These are phyloP conservation scores for Arabidopsis lyrata DNA, from an alignment of 441 rosid genomes.

Conservation along the genomic window DNA sequence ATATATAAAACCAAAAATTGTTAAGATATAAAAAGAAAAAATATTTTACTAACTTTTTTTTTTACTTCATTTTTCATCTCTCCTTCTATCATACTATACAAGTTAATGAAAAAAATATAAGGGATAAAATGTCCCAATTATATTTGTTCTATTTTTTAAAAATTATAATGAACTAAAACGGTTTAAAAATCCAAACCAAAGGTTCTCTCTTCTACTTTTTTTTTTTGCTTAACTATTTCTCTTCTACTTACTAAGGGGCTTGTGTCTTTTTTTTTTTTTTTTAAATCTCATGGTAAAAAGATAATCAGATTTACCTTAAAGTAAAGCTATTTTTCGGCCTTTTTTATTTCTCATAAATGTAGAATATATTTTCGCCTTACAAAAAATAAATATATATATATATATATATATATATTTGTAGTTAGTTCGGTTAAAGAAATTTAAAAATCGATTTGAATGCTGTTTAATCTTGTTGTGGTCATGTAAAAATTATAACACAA, in stretches of 20 bases:
- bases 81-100: not conserved
- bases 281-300: not conserved
- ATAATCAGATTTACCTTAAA: not conserved
- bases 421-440: too few species aligned
- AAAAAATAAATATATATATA: too few species aligned
- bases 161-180: too few species aligned
- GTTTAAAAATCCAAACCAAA: too few species aligned
- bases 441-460: not conserved
- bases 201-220: too few species aligned
- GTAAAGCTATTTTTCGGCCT: not conserved
- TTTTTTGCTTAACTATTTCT: too few species aligned
- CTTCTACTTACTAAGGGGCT: too few species aligned
- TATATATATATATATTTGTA: too few species aligned
- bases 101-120: not conserved
- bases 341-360: not conserved
- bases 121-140: not conserved
- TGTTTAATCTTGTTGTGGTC: not conserved
- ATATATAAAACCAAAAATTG: not conserved
- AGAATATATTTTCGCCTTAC: not conserved
- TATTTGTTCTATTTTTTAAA: too few species aligned
- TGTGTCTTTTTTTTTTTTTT: too few species aligned
- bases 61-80: not conserved
- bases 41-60: too few species aligned
- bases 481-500: not conserved
- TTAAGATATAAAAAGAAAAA: too few species aligned